Conservation (phyloP, 805 yeast species). For the Tetrapisispora pingtungensis region DNA sequence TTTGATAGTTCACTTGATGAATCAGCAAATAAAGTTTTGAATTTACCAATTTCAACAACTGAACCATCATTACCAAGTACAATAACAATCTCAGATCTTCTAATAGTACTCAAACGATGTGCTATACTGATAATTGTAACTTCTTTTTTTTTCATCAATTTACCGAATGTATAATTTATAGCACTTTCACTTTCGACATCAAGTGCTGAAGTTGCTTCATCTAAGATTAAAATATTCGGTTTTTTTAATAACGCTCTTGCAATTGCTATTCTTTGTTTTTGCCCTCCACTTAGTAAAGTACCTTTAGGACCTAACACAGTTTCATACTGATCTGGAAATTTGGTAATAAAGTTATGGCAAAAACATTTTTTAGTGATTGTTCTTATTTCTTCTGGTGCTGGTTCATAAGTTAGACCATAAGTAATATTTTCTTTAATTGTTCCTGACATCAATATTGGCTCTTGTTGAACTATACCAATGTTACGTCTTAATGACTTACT, state of each 20-base stretch:
- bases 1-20: slow-evolving; percentile 32
- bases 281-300: slow-evolving; percentile 79
- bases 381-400: slow-evolving; percentile 42
- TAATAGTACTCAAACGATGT: slow-evolving; percentile 83
- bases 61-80: slow-evolving; percentile 75
- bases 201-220: slow-evolving; percentile 85
- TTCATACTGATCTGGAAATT: slow-evolving; percentile 55
- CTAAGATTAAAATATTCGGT: slow-evolving; percentile 66
- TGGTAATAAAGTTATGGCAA: slow-evolving; percentile 47
- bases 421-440: slow-evolving; percentile 66
- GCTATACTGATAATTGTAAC: slow-evolving; percentile 85
- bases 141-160: slow-evolving; percentile 46
- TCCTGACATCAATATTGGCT: slow-evolving; percentile 69
- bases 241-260: slow-evolving; percentile 73
- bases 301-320: slow-evolving; percentile 63
- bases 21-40: slow-evolving; percentile 44
- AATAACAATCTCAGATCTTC: slow-evolving; percentile 72
- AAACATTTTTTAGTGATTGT: slow-evolving; percentile 43
- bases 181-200: slow-evolving; percentile 67
- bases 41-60: slow-evolving; percentile 68
- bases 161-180: slow-evolving; percentile 68
- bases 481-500: slow-evolving; percentile 44
- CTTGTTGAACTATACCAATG: slow-evolving; percentile 71
- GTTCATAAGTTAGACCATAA: slow-evolving; percentile 60
- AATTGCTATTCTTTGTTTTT: slow-evolving; percentile 75